phyloP scores from a whole-genome alignment of 2,329 filamentous ascomycete species.

The Phyllosticta citriasiana region DNA sequence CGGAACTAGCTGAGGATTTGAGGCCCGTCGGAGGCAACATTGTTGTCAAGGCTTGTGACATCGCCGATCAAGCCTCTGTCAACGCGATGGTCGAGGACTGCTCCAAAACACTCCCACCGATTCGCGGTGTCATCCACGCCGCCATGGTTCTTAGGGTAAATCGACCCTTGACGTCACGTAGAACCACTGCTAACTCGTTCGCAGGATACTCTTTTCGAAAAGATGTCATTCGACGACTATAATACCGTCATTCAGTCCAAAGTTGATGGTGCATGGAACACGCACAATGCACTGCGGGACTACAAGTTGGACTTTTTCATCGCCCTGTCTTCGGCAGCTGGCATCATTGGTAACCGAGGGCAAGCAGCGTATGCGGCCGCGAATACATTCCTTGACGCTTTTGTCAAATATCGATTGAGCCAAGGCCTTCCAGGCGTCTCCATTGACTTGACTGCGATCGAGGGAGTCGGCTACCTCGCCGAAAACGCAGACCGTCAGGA shows the following conservation, averaged over 20 bases:
- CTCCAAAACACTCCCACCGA: conserved; percentile 5
- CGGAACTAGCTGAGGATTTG: not conserved
- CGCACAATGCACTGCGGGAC: conserved; percentile 15
- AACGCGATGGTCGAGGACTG: not conserved
- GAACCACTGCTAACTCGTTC: not conserved
- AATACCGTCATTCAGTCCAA: conserved; percentile 16
- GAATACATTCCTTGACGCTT: conserved; percentile 22
- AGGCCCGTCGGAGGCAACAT: not conserved
- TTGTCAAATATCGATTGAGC: conserved; percentile 16
- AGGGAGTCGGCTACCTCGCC: conserved; percentile 17
- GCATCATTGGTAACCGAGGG: conserved; percentile 16
- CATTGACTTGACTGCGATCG: conserved; percentile 17
- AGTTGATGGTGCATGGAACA: conserved; percentile 18
- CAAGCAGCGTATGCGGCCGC: conserved; percentile 22
- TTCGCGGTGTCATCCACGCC: conserved; percentile 19
- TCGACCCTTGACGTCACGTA: not conserved
- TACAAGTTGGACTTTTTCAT: conserved; percentile 18
- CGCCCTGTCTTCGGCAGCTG: conserved; percentile 13
- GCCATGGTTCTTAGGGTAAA: conserved; percentile 19
- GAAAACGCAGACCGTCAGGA: not conserved
- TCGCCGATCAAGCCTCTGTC: not conserved
- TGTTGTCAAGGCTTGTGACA: conserved; percentile 5
- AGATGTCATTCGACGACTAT: conserved; percentile 13
- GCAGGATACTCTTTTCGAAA: conserved; percentile 5
- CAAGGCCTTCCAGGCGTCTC: conserved; percentile 11